phyloP scores from a whole-genome alignment of 805 yeast genomes.

The Saturnispora silvae region DNA sequence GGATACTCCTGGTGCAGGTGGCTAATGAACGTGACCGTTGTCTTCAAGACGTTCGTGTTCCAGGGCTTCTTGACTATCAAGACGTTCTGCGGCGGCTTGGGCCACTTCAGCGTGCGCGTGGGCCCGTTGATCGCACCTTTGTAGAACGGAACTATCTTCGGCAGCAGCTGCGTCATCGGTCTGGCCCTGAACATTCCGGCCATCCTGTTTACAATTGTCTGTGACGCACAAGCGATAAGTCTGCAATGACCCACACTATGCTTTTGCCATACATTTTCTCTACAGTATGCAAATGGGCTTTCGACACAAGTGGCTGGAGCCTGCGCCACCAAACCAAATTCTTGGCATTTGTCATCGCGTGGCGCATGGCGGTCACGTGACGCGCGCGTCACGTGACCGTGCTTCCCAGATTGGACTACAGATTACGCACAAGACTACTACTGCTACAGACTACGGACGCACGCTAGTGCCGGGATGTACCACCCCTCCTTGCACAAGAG shows the following conservation, averaged over 20 bases:
- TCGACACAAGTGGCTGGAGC: no score
- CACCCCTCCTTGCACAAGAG: slow-evolving; percentile 9
- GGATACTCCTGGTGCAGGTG: slow-evolving; percentile 57
- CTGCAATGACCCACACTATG: no score
- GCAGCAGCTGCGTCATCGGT: slow-evolving; percentile 10
- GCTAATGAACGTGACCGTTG: slow-evolving; percentile 54
- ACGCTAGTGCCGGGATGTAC: no score
- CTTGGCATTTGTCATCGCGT: background rate
- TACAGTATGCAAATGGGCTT: no score
- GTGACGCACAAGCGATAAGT: no score
- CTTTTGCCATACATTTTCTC: no score
- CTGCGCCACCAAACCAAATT: background rate
- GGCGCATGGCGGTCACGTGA: background rate
- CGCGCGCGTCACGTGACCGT: background rate
- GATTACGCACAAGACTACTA: no score
- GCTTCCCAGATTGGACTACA: no score
- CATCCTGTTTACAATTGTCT: no score
- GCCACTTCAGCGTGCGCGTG: slow-evolving; percentile 59
- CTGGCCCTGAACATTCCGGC: slow-evolving; percentile 6
- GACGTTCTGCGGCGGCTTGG: slow-evolving; percentile 60
- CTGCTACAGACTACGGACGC: no score
- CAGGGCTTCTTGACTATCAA: slow-evolving; percentile 80
- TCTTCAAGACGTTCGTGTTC: slow-evolving; percentile 51
- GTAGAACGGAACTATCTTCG: slow-evolving; percentile 38
- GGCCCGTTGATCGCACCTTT: slow-evolving; percentile 47